Evolutionary conservation across 1,284 basidiomycete species (phyloP).

Genomic region (Moniliophthora roreri): DNA sequence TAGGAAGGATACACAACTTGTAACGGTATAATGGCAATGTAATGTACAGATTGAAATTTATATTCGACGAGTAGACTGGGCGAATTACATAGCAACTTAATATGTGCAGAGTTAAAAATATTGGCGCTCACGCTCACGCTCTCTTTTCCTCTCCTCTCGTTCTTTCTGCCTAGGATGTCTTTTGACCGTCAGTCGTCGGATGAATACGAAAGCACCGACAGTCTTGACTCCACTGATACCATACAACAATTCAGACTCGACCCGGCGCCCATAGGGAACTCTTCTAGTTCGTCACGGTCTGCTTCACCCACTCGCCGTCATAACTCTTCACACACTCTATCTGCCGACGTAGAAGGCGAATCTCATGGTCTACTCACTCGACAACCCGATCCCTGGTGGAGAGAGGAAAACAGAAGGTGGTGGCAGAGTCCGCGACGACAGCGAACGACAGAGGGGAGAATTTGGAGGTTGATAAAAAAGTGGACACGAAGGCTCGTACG

Average conservation of each 20-base stretch:
- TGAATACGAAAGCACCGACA: slow-evolving; percentile 38
- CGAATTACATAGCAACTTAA: too few species aligned
- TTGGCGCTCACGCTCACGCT: too few species aligned
- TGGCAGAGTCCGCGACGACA: slow-evolving; percentile 46
- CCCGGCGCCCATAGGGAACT: neutral
- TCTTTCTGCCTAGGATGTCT: neutral
- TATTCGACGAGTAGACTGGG: too few species aligned
- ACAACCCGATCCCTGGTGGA: slow-evolving; percentile 36
- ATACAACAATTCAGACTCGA: slow-evolving; percentile 3
- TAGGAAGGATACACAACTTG: too few species aligned
- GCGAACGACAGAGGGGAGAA: slow-evolving; percentile 35
- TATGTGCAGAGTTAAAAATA: too few species aligned
- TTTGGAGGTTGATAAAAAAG: slow-evolving; percentile 52
- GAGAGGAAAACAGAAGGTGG: slow-evolving; percentile 48
- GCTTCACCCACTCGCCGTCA: slow-evolving; percentile 39
- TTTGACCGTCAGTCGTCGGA: slow-evolving; percentile 16
- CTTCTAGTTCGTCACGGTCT: slow-evolving; percentile 44
- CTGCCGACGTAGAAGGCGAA: slow-evolving; percentile 68
- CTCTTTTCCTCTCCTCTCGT: neutral
- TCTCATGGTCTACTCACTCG: slow-evolving; percentile 47
- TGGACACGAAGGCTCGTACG: slow-evolving; percentile 57
- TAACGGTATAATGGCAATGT: too few species aligned
- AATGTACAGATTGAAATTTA: too few species aligned
- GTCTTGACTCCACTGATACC: slow-evolving; percentile 37
- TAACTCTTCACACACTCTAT: slow-evolving; percentile 47